Evolutionary conservation across 1,284 basidiomycete species (phyloP).

Genomic region (Papiliotrema flavescens): DNA sequence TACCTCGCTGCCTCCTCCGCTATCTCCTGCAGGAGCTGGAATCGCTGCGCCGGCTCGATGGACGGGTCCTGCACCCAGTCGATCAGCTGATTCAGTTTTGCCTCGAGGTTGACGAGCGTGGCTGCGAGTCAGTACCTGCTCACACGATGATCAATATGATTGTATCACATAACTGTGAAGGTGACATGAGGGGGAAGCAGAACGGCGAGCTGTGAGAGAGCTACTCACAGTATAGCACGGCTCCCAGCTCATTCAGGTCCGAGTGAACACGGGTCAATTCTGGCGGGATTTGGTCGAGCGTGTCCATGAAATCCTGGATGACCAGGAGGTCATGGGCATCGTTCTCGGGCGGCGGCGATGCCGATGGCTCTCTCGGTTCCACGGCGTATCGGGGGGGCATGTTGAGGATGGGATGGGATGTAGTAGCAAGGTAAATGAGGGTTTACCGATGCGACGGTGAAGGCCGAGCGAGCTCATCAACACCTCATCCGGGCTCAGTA

Average conservation of each 20-base stretch:
- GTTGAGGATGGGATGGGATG: not conserved
- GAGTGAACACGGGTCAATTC: constrained; percentile 92
- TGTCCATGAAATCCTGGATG: constrained; percentile 79
- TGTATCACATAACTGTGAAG: too few species aligned
- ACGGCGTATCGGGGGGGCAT: not conserved
- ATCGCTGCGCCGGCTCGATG: constrained; percentile 69
- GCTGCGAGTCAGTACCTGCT: constrained; percentile 42
- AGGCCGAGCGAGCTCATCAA: too few species aligned
- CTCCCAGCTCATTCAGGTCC: constrained; percentile 95
- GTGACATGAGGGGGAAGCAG: not conserved
- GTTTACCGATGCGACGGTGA: too few species aligned
- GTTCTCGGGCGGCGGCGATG: constrained; percentile 7
- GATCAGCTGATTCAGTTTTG: constrained; percentile 70
- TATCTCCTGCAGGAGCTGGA: constrained; percentile 84
- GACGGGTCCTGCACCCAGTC: constrained; percentile 66
- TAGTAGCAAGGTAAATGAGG: not conserved
- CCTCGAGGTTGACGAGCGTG: constrained; percentile 72
- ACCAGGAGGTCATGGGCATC: constrained; percentile 46
- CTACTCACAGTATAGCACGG: constrained; percentile 72
- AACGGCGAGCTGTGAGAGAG: not conserved
- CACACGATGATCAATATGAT: not conserved
- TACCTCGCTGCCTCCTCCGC: constrained; percentile 88
- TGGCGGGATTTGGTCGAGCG: constrained; percentile 87
- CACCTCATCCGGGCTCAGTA: too few species aligned
- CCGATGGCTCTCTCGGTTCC: not conserved